Base-by-base conservation (phyloP, 352 stramenopile species). In the Globisporangium echinulatum region DNA sequence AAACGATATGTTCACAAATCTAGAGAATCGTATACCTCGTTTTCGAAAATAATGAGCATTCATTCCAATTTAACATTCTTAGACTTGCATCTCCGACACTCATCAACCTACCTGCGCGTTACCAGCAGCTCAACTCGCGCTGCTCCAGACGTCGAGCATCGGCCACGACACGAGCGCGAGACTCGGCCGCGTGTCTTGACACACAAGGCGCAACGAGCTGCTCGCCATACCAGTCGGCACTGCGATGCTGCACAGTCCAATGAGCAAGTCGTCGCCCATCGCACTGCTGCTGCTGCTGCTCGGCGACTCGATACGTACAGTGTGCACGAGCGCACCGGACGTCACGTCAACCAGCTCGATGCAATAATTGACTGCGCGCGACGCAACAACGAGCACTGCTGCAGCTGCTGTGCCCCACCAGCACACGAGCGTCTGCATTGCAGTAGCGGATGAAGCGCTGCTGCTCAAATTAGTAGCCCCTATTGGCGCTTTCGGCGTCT, bases 261-360 rank as follows among this genome's bases (percentile, higher is more conserved):
- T 70, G 42, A 80, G 43, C 44, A 81, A 14, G 14, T 71, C 56
- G 25, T 52, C 49, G 15, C 59, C 53, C 4, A 4, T 48, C 19
- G 53, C 15, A 17, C 15, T 15, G 9, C 5, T 15, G 47, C 11
- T 7, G 47, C 11, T 7, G 44, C 11, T 44, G 3, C 7, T 14
- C 3, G 7, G 25, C 13, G 37, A 46, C 51, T 15, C 53, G 14
- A 87, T 59, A 10, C 72, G 54, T 11, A 90, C 52, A 42, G 77
- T 72, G 56, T 83, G 80, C 43, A 90, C 58, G 49, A 73, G 58
- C 6, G 53, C 59, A 4, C 71, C 65, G 3, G 80, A 85, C 2
- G 48, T 36, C 6, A 73, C 62, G 54, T 87, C 78, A 57, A 77
- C 69, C 50, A 87, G 49, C 58, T 87, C 78, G n/a, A 90, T 13